Base-by-base conservation (phyloP, 805 yeast genomes). In the Lipomyces anomalus region DNA sequence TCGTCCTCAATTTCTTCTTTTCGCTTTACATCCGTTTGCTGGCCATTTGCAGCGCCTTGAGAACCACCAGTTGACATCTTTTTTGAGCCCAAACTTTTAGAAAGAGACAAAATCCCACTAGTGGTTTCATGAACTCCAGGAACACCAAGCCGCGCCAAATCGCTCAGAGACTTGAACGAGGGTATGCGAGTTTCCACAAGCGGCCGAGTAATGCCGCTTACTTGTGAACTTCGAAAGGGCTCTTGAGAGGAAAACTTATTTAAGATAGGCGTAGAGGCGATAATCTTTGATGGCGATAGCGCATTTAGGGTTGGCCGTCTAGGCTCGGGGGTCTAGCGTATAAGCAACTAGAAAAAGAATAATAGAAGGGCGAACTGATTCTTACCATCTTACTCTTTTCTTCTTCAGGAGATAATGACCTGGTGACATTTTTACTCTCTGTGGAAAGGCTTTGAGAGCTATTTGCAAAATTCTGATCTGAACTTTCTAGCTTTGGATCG, bases 71-170 rank as follows among this genome's bases (percentile, higher is more conserved):
- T 38, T 32, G 23, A 11, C 7, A 20, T 18, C 24, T 13, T 32
- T 32, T n/a, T n/a, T 9, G 30, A 13, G 9, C 30, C 30, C 11
- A 26, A 13, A 9, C 11, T 9, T 2, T 18, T 32, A 6, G 30
- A 16, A n/a, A 41, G 45, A 9, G 30, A 9, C 30, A 26, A 9
- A n/a, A 44, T 26, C 6, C 54, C 52, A 9, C 46, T 30, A 4
- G 47, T 48, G n/a, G 42, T 34, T n/a, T 50, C 55, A 11, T 50
- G 40, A 9, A 50, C 55, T 6, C 48, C 55, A 6, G 55, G 55
- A 2, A 50, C 49, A 3, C 55, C 55, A 5, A 38, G 40, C 37
- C 38, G 43, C 6, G 46, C 50, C 4, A 50, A 32, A 16, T 50
- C 55, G 26, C 48, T 47, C 13, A 50, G 32, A 9, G 48, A 42